These are phyloP conservation scores for Onygenales sp. DNA, from an alignment of 2,329 filamentous ascomycete genomes.

Conservation along the genomic window DNA sequence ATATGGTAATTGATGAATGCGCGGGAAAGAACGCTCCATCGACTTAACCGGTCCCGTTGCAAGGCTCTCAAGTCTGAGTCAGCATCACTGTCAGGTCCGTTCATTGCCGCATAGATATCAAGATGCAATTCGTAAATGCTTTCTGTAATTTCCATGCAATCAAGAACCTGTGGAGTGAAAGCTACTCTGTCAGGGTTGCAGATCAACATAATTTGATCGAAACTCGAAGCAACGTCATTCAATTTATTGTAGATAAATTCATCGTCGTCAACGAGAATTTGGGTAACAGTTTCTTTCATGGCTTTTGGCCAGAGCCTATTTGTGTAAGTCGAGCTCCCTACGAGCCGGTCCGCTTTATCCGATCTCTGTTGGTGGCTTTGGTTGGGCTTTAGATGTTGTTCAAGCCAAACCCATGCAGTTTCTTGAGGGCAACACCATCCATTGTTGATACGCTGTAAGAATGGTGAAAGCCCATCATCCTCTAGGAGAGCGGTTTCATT, in stretches of 20 bases:
- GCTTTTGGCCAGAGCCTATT: slow-evolving; percentile 45
- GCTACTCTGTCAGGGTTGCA: slow-evolving; percentile 11
- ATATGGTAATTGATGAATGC: slow-evolving; percentile 40
- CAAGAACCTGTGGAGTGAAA: slow-evolving; percentile 23
- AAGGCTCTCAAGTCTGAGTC: slow-evolving; percentile 40
- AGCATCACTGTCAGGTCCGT: slow-evolving; percentile 49
- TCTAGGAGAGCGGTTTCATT: slow-evolving; percentile 30
- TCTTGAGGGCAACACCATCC: slow-evolving; percentile 41
- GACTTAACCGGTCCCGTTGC: slow-evolving; percentile 49
- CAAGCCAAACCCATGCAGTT: slow-evolving; percentile 46
- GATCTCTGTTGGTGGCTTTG: slow-evolving; percentile 13
- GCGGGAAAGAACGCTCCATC: slow-evolving; percentile 52
- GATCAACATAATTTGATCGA: slow-evolving; percentile 21
- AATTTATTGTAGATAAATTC: slow-evolving; percentile 41
- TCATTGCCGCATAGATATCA: slow-evolving; percentile 56
- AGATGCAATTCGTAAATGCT: slow-evolving; percentile 58
- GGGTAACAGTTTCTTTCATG: slow-evolving; percentile 46
- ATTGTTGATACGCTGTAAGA: slow-evolving; percentile 38
- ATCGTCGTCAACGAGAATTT: slow-evolving; percentile 46
- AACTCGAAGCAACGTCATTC: slow-evolving; percentile 21
- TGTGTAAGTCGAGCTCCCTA: slow-evolving; percentile 39
- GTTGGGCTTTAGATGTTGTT: slow-evolving; percentile 38
- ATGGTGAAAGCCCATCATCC: slow-evolving; percentile 26
- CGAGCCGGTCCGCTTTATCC: slow-evolving; percentile 1
- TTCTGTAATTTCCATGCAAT: slow-evolving; percentile 45